These are phyloP conservation scores for Tuber microsphaerosporum DNA, from an alignment of 495 filamentous ascomycete genomes.

Conservation along the genomic window DNA sequence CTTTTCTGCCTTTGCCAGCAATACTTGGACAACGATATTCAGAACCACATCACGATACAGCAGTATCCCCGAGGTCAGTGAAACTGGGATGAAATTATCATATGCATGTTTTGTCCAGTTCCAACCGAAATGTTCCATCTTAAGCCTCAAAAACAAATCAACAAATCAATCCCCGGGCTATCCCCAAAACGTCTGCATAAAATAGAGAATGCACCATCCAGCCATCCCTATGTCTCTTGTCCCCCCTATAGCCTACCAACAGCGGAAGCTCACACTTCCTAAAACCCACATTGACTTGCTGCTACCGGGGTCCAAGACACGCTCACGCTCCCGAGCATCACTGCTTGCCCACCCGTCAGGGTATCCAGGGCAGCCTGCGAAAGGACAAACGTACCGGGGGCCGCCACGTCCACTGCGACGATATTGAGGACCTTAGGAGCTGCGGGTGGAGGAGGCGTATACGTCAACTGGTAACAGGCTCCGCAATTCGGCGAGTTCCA, in stretches of 20 bases:
- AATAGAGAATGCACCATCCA: neutral
- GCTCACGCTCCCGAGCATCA: slow-evolving; percentile 51
- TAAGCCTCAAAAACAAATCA: neutral
- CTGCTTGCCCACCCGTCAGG: slow-evolving; percentile 55
- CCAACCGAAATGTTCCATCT: neutral
- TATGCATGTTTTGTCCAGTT: neutral
- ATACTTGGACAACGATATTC: neutral
- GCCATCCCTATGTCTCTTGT: neutral
- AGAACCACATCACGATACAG: neutral
- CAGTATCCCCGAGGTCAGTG: neutral
- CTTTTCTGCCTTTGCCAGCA: neutral
- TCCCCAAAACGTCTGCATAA: neutral
- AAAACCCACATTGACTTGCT: slow-evolving; percentile 5
- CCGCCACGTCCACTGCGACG: slow-evolving; percentile 59
- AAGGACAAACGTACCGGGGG: slow-evolving; percentile 50
- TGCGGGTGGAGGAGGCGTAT: slow-evolving; percentile 37
- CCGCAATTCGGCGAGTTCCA: slow-evolving; percentile 60
- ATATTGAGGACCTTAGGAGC: slow-evolving; percentile 55
- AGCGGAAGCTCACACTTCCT: neutral
- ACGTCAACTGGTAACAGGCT: slow-evolving; percentile 61
- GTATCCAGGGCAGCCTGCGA: slow-evolving; percentile 54
- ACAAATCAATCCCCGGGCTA: neutral
- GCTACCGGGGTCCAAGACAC: slow-evolving; percentile 43
- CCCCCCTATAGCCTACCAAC: neutral
- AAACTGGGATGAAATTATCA: neutral